A percentile compares a stretch with the other conserved stretches of the same genome.
Evolutionary conservation across 1,284 basidiomycete genomes (phyloP).

Genomic region (Phellinidium pouzarii): DNA sequence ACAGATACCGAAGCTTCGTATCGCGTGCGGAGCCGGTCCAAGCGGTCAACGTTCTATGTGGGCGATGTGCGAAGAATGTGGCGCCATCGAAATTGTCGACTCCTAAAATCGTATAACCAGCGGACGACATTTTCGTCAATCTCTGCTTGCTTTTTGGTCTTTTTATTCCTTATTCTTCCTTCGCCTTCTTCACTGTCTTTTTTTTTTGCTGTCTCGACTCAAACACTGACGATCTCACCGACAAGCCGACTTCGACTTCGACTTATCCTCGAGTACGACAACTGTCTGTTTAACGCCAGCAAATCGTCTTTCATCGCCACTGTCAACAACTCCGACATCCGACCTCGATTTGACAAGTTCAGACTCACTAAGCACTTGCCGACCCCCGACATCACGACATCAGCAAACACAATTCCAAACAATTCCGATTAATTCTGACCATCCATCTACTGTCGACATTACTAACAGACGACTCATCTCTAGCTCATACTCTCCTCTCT

Average conservation of each 20-base stretch:
- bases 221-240: slow-evolving; percentile 9
- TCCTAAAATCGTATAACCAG: slow-evolving; percentile 29
- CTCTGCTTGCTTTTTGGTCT: slow-evolving; percentile 9
- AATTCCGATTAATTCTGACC: neutral
- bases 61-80: slow-evolving; percentile 81
- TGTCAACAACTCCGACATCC: neutral
- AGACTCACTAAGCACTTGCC: slow-evolving; percentile 2
- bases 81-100: slow-evolving; percentile 81
- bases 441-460: slow-evolving; percentile 1
- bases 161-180: slow-evolving; percentile 11
- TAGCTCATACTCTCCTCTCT: neutral
- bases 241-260: neutral
- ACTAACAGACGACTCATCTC: neutral
- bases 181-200: slow-evolving; percentile 9
- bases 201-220: slow-evolving; percentile 6
- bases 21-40: slow-evolving; percentile 54
- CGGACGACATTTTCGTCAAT: neutral
- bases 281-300: neutral
- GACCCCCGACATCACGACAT: neutral
- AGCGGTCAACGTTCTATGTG: slow-evolving; percentile 71
- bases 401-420: neutral
- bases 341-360: neutral
- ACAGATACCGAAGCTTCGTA: slow-evolving; percentile 70
- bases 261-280: neutral
- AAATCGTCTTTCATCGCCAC: neutral